Base-by-base conservation (phyloP, 2,329 filamentous ascomycete species). In the Lecanicillium sp. region DNA sequence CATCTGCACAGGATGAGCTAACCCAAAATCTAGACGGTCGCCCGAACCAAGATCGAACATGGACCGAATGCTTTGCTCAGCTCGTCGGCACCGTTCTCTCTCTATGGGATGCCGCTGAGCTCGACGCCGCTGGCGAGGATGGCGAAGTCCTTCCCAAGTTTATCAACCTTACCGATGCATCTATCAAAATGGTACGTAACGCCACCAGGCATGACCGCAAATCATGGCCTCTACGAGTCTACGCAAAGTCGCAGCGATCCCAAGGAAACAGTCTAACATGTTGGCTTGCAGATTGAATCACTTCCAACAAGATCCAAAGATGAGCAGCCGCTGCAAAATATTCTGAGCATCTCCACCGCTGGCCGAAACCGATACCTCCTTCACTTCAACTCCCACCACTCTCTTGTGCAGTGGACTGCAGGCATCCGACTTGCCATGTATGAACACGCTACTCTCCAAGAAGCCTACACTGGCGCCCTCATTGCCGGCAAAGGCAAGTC, bases 31-130 rank as follows among this genome's bases (percentile, higher is more conserved):
- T 59, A 95, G 88, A 90, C 62, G 92, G 92, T 36, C 81, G 83
- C 46, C 85, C 88, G 9, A 94, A 90, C 55, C 63, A 75, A 30
- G 89, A 95, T 60, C 75, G 92, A 51, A 85, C 80, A 47, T 98
- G 92, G 92, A 84, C 84, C 28, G 92, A 98, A 68, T 95, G 87
- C 62, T 98, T 96, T 63, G 89, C 90, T 31, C 92, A 96, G 58
- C 78, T 98, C 13, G 87, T 95, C 14, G 92, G 92, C 48, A 96
- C 92, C 2, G 86, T 96, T 13, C 67, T 98, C 41, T 95, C 92
- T 6, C 67, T 96, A 35, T 98, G 92, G 92, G 90, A 98, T 62
- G 89, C 90, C 17, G 80, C 85, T 47, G 88, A 92, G 57, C 72
- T 96, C 42, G 92, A 98, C 64, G 80, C 79, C 29, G 89, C 86